Evolutionary conservation across 805 yeast genomes (phyloP).

Genomic region (Jamesozyma spencerorum): DNA sequence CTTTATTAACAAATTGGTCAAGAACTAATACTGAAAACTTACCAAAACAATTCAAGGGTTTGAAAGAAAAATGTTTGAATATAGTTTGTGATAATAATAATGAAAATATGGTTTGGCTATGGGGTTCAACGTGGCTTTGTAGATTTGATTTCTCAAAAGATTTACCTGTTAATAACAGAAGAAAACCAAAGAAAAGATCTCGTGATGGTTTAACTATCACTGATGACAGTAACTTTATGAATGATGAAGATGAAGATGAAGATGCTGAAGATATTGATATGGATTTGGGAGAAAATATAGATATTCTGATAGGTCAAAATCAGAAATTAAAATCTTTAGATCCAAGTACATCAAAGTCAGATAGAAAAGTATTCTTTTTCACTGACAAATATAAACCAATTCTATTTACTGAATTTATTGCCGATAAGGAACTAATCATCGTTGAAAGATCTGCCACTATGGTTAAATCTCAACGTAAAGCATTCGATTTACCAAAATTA

Average conservation of each 20-base stretch:
- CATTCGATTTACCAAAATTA: constrained; percentile 54
- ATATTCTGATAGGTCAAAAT: constrained; percentile 4
- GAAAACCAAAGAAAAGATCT: constrained; percentile 31
- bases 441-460: constrained; percentile 67
- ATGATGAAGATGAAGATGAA: constrained; percentile 28
- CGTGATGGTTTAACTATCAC: constrained; percentile 38
- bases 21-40: constrained; percentile 61
- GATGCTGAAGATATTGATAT: constrained; percentile 25
- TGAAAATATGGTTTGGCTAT: constrained; percentile 60
- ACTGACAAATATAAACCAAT: constrained; percentile 70
- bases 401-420: constrained; percentile 50
- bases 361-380: constrained; percentile 51
- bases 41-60: constrained; percentile 52
- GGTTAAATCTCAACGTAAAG: constrained; percentile 44
- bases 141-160: constrained; percentile 58
- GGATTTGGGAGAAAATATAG: constrained; percentile 14
- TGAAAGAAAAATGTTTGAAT: constrained; percentile 66
- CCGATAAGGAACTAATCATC: constrained; percentile 48
- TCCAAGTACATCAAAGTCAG: constrained; percentile 20
- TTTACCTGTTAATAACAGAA: constrained; percentile 37
- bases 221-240: constrained; percentile 32
- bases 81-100: constrained; percentile 42
- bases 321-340: constrained; percentile 14
- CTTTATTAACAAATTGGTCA: constrained; percentile 63
- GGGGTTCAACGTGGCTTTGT: constrained; percentile 76